phyloP scores from a whole-genome alignment of 2,329 filamentous ascomycete genomes.

The Paracamarosporium sp. region DNA sequence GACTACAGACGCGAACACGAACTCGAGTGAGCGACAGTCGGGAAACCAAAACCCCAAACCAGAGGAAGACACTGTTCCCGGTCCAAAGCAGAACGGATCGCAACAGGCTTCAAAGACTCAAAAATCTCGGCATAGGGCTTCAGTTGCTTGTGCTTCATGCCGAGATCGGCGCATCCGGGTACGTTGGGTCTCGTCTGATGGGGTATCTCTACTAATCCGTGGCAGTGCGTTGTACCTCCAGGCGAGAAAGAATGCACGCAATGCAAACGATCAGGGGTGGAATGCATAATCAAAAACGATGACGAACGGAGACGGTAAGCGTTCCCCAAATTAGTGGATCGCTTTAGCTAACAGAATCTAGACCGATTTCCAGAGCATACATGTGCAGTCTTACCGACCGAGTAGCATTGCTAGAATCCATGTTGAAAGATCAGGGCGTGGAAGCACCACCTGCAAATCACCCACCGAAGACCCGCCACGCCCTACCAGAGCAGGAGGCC shows the following conservation, averaged over 20 bases:
- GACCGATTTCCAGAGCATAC: slow-evolving; percentile 65
- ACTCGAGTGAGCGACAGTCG: slow-evolving; percentile 19
- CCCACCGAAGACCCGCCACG: slow-evolving; percentile 58
- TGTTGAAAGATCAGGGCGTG: slow-evolving; percentile 60
- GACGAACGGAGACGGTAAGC: slow-evolving; percentile 62
- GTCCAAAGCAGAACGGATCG: slow-evolving; percentile 14
- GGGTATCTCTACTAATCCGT: slow-evolving; percentile 26
- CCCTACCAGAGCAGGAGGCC: slow-evolving; percentile 38
- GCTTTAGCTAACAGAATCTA: slow-evolving; percentile 24
- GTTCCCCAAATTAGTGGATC: not conserved
- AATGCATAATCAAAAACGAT: slow-evolving; percentile 65
- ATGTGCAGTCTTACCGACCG: slow-evolving; percentile 64
- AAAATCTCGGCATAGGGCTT: slow-evolving; percentile 54
- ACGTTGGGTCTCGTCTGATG: slow-evolving; percentile 17
- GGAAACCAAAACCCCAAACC: slow-evolving; percentile 22
- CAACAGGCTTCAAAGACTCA: slow-evolving; percentile 30
- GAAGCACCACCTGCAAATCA: slow-evolving; percentile 59
- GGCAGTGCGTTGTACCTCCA: slow-evolving; percentile 61
- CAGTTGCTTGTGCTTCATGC: slow-evolving; percentile 63
- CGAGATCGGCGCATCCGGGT: slow-evolving; percentile 53
- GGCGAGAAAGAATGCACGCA: slow-evolving; percentile 60
- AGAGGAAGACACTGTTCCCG: slow-evolving; percentile 16
- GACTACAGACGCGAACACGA: slow-evolving; percentile 15
- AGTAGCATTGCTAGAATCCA: slow-evolving; percentile 59
- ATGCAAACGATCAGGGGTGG: slow-evolving; percentile 58